phyloP scores from a whole-genome alignment of 306 rosid genomes.

The Vachellia pachyceras region DNA sequence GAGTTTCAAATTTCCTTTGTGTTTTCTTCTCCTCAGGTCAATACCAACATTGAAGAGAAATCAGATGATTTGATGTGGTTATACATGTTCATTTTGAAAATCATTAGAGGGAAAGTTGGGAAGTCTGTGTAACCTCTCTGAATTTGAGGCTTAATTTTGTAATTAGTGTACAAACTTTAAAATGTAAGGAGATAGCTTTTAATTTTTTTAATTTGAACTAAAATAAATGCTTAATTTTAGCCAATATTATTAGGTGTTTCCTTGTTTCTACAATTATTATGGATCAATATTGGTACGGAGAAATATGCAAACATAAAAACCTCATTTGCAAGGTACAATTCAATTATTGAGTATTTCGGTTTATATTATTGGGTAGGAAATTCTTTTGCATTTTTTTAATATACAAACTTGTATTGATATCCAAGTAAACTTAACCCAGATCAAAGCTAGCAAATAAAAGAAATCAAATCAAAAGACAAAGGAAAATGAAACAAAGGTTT shows the following conservation, averaged over 20 bases:
- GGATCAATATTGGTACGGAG: background rate
- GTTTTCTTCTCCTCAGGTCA: slow-evolving; percentile 28
- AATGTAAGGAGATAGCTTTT: background rate
- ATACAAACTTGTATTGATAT: no score
- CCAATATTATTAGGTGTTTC: background rate
- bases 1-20: slow-evolving; percentile 31
- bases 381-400: no score
- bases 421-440: no score
- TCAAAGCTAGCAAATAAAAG: no score
- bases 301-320: no score
- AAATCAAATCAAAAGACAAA: no score
- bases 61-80: background rate
- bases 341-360: no score
- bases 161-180: background rate
- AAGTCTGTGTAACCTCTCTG: background rate
- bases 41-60: slow-evolving; percentile 7
- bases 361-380: no score
- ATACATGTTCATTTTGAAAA: background rate
- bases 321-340: no score
- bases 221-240: background rate
- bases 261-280: background rate
- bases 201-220: background rate
- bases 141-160: background rate
- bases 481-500: no score
- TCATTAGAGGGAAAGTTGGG: background rate